These are phyloP conservation scores for Penicillium frequentans DNA, from an alignment of 2,329 filamentous ascomycete genomes.

Conservation along the genomic window DNA sequence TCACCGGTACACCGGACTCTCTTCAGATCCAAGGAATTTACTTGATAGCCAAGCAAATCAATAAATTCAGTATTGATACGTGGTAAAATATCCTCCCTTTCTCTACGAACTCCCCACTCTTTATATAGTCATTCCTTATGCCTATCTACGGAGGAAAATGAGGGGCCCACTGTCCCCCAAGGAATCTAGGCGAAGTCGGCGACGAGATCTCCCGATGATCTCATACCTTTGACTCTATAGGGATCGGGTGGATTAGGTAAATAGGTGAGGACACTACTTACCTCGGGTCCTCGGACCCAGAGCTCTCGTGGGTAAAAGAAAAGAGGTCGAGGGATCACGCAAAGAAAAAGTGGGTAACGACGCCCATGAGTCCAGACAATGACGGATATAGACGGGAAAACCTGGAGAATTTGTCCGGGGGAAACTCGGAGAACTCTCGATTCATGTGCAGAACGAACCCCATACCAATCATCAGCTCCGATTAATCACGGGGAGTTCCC, in stretches of 20 bases:
- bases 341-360: background rate
- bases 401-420: slow-evolving; percentile 14
- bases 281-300: slow-evolving; percentile 21
- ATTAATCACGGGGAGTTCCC: background rate
- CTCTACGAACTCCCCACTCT: background rate
- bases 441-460: slow-evolving; percentile 3
- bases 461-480: slow-evolving; percentile 3
- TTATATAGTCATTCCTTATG: background rate
- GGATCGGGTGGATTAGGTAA: slow-evolving; percentile 24
- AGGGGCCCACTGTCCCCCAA: background rate
- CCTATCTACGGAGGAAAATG: background rate
- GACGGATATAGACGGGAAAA: slow-evolving; percentile 24
- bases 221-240: slow-evolving; percentile 7
- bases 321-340: background rate
- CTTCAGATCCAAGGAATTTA: background rate
- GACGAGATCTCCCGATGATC: slow-evolving; percentile 16
- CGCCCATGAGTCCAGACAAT: background rate
- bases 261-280: slow-evolving; percentile 1
- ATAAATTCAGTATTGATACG: background rate
- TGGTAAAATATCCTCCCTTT: no score
- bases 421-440: slow-evolving; percentile 27
- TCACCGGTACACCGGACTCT: slow-evolving; percentile 28
- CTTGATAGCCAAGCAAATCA: background rate
- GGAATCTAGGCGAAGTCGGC: background rate
- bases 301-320: background rate